Conservation (phyloP, 2,329 filamentous ascomycete species). For the Rutstroemia sp. region DNA sequence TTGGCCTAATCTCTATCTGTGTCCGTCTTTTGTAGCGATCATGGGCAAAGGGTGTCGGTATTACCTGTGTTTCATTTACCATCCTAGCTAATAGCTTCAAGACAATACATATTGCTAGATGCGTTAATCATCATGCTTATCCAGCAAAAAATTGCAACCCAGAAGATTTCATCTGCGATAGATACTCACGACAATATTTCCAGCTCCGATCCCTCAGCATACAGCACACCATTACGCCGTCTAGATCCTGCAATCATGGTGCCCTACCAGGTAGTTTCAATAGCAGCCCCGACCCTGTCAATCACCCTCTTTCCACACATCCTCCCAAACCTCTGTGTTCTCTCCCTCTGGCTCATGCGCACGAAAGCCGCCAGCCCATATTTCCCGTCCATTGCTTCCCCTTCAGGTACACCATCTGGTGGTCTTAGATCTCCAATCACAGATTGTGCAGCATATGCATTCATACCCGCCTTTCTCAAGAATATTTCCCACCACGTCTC, state of each 20-base stretch:
- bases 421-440: constrained; percentile 44
- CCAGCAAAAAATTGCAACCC: no score
- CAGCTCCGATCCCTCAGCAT: no score
- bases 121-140: no score
- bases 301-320: constrained; percentile 47
- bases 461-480: constrained; percentile 57
- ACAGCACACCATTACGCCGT: no score
- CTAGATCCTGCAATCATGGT: background rate
- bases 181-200: no score
- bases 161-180: no score
- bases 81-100: no score
- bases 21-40: no score
- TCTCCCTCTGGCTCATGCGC: constrained; percentile 44
- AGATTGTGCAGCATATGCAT: constrained; percentile 63
- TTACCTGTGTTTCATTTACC: no score
- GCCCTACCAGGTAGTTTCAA: constrained; percentile 38
- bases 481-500: constrained; percentile 64
- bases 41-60: no score
- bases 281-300: constrained; percentile 38
- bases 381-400: constrained; percentile 15
- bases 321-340: constrained; percentile 41
- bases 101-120: no score
- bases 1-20: no score
- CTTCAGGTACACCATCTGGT: constrained; percentile 18
- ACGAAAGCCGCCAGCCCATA: constrained; percentile 49